phyloP scores from a whole-genome alignment of 1,284 basidiomycete genomes.

The Ustilago esculenta region DNA sequence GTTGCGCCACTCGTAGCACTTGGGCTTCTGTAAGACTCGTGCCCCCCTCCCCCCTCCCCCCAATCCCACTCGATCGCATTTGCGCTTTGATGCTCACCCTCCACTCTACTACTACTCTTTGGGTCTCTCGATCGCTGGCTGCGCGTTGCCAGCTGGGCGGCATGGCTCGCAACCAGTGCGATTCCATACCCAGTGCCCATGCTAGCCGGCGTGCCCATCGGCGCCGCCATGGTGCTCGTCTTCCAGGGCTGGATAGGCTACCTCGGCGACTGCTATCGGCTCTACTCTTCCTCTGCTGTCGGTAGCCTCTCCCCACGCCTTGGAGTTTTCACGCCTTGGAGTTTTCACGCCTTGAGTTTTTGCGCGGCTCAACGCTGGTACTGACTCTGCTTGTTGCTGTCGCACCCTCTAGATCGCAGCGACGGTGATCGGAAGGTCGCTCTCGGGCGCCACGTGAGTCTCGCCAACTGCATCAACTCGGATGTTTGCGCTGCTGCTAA shows the following conservation, averaged over 20 bases:
- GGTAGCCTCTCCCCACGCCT: neutral
- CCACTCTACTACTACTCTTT: no score
- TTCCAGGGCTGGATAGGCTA: slow-evolving; percentile 49
- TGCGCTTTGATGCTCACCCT: slow-evolving; percentile 1
- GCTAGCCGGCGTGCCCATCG: slow-evolving; percentile 39
- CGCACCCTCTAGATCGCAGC: slow-evolving; percentile 26
- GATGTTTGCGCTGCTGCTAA: no score
- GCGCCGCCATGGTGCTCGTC: slow-evolving; percentile 39
- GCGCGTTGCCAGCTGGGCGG: slow-evolving; percentile 19
- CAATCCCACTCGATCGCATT: no score
- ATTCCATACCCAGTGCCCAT: slow-evolving; percentile 30
- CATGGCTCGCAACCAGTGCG: no score
- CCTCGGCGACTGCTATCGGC: slow-evolving; percentile 42
- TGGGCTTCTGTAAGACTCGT: slow-evolving; percentile 30
- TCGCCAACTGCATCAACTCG: neutral
- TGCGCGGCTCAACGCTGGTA: no score
- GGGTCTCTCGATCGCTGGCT: no score
- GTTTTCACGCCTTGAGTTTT: no score
- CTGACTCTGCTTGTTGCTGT: no score
- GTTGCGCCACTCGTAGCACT: slow-evolving; percentile 34
- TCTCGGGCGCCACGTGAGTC: slow-evolving; percentile 40
- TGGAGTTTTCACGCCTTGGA: no score
- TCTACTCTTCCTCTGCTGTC: slow-evolving; percentile 42
- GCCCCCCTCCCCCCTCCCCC: neutral
- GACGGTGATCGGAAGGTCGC: slow-evolving; percentile 36